Base-by-base conservation (phyloP, 2,329 filamentous ascomycete species). In the Setomelanomma holmii region DNA sequence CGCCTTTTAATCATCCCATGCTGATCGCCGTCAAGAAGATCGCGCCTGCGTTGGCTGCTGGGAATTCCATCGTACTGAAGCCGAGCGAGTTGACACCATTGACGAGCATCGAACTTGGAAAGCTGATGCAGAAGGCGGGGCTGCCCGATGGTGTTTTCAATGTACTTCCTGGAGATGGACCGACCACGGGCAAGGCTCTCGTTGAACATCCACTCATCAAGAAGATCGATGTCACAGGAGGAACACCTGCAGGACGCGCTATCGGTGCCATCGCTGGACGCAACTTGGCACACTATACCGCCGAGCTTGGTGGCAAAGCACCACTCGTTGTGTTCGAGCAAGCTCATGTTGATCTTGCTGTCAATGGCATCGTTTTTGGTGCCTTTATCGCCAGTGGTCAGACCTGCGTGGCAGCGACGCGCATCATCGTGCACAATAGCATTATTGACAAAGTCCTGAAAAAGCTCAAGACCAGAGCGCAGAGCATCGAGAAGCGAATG, bases 321-420 rank as follows among this genome's bases (percentile, higher is more conserved):
- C 74, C 76, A 0, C 61, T 75, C 1, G 51, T 76, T 20, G 66
- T 76, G 10, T 73, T 76, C 20, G 70, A 73, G 30, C 56, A 74
- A 49, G 72, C 71, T 3, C 61, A 74, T 39, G 6, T 75, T 5
- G 72, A 75, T 16, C 56, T 73, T 0, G 72, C 73, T 4, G 68
- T 76, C 6, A 76, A 76, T 40, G 73, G 73, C 1, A 67, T 75
- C 19, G 72, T 63, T 0, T 76, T 78, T 50, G 76, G 67, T 0
- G 72, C 71, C 11, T 83, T 82, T 43, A 82, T 83, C 47, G 81
- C 80, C 0, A 82, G 79, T 50, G 82, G 82, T 0, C 82, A 84
- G 61, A 84, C 82, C 0, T 84, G 82, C 39, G 79, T 84, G 11
- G 82, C 82, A 4, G 82, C 82, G 4, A 84, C 81, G 14, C 75